phyloP scores from a whole-genome alignment of 1,284 basidiomycete genomes.

The Sparassis latifolia region DNA sequence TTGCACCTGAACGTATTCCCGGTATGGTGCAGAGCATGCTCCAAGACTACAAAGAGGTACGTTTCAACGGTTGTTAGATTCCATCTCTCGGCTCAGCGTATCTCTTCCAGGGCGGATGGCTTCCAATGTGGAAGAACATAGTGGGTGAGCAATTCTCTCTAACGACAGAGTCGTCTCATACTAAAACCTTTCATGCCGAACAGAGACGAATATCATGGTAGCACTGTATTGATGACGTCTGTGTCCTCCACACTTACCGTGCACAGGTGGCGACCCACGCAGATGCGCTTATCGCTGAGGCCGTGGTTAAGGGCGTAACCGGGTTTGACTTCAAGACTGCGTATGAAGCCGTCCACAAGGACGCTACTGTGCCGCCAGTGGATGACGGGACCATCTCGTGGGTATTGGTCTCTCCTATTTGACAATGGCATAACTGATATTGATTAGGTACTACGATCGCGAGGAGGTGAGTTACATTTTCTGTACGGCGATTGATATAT shows the following conservation, averaged over 20 bases:
- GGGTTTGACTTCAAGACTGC: conserved; percentile 63
- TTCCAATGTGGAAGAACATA: conserved; percentile 90
- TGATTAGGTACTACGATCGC: conserved; percentile 59
- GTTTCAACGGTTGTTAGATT: background rate
- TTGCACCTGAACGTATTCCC: conserved; percentile 69
- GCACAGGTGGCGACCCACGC: conserved; percentile 69
- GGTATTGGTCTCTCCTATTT: conserved; percentile 9
- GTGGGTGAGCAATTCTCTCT: conserved; percentile 40
- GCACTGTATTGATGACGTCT: background rate
- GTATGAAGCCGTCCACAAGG: conserved; percentile 73
- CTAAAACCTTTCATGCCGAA: background rate
- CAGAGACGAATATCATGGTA: conserved; percentile 72
- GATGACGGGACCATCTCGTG: conserved; percentile 54
- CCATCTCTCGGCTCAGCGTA: no score
- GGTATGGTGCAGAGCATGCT: conserved; percentile 79
- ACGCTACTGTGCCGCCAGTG: conserved; percentile 62
- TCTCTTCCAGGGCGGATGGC: conserved; percentile 60
- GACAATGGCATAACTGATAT: background rate
- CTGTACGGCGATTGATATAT: conserved; percentile 1
- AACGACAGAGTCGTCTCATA: no score
- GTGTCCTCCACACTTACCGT: background rate
- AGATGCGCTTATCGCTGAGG: conserved; percentile 77
- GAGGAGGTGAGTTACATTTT: conserved; percentile 46
- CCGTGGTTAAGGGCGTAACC: conserved; percentile 56
- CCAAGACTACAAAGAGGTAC: conserved; percentile 65